phyloP scores from a whole-genome alignment of 495 filamentous ascomycete genomes.

The Evernia prunastri region DNA sequence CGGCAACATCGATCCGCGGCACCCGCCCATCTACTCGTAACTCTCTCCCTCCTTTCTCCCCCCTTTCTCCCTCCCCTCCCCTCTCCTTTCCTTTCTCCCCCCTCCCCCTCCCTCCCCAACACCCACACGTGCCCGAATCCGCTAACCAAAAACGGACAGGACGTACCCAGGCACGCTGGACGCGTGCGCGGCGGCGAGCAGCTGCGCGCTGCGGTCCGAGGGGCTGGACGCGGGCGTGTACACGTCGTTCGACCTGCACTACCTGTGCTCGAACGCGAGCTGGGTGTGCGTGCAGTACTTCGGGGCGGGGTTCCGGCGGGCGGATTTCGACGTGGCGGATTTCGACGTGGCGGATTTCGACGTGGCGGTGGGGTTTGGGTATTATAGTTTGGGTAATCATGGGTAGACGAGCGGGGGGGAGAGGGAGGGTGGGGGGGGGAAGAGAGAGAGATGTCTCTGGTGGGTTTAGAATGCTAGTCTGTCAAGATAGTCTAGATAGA shows the following conservation, averaged over 20 bases:
- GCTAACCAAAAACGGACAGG: too few species aligned
- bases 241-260: neutral
- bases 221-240: neutral
- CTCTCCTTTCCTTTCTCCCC: too few species aligned
- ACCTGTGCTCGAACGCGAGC: neutral
- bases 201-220: neutral
- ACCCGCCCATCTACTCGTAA: neutral
- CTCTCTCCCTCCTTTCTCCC: neutral
- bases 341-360: neutral
- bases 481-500: neutral
- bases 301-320: neutral
- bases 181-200: neutral
- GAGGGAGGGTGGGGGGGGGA: too few species aligned
- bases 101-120: too few species aligned
- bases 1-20: neutral
- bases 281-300: neutral
- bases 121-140: too few species aligned
- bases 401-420: too few species aligned
- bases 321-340: neutral
- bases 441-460: neutral
- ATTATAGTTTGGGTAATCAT: neutral
- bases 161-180: neutral
- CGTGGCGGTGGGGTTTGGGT: neutral
- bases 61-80: too few species aligned
- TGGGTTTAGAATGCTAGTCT: neutral